These are phyloP conservation scores for Komagataea norvegica DNA, from an alignment of 1,139 yeast species.

Conservation along the genomic window DNA sequence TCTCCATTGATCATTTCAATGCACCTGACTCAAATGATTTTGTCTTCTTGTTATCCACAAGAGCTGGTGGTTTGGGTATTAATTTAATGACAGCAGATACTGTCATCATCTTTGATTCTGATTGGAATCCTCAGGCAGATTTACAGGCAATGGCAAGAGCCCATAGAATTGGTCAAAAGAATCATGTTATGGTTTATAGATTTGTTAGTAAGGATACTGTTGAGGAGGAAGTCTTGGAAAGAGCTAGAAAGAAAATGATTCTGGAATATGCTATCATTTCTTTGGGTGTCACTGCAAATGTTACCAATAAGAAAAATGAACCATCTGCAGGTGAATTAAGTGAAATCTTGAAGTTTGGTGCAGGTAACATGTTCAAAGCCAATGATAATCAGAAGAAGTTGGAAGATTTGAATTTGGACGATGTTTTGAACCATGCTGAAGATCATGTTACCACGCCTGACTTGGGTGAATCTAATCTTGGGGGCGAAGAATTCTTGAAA, in stretches of 20 bases:
- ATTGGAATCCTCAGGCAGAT: slow-evolving; percentile 99
- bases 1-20: slow-evolving; percentile 94
- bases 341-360: slow-evolving; percentile 95
- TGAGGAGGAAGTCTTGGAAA: slow-evolving; percentile 93
- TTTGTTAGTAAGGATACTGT: slow-evolving; percentile 96
- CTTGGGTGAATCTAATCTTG: slow-evolving; percentile 90
- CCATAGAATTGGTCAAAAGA: slow-evolving; percentile 97
- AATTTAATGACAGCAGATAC: slow-evolving; percentile 99
- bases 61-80: slow-evolving; percentile 99
- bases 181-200: slow-evolving; percentile 94
- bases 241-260: slow-evolving; percentile 97
- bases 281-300: slow-evolving; percentile 79
- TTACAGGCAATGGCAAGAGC: slow-evolving; percentile 99
- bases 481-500: slow-evolving; percentile 95
- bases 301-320: slow-evolving; percentile 48
- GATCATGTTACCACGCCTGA: slow-evolving; percentile 97
- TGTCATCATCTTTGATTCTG: slow-evolving; percentile 94
- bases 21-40: slow-evolving; percentile 92
- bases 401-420: slow-evolving; percentile 93
- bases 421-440: slow-evolving; percentile 93
- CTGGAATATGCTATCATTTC: slow-evolving; percentile 96
- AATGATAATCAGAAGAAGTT: slow-evolving; percentile 89
- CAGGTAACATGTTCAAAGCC: slow-evolving; percentile 95
- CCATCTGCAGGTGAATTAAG: slow-evolving; percentile 83
- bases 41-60: slow-evolving; percentile 82